Conservation (phyloP, 2,329 filamentous ascomycete species). For the Paramyrothecium sp. region DNA sequence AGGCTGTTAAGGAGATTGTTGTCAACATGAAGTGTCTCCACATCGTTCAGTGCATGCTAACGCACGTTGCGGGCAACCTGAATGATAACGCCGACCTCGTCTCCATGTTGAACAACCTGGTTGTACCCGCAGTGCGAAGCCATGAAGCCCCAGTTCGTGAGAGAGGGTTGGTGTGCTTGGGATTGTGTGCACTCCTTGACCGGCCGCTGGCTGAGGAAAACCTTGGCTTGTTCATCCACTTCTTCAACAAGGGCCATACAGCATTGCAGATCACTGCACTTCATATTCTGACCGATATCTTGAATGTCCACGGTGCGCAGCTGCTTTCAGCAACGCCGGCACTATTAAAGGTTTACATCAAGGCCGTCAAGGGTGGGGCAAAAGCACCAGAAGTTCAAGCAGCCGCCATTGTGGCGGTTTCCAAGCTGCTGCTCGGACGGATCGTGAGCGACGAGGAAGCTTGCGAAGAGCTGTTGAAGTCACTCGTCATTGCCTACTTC, state of each 20-base stretch:
- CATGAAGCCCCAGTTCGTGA: constrained; percentile 92
- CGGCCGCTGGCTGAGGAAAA: constrained; percentile 92
- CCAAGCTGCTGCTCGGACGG: constrained; percentile 80
- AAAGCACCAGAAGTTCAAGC: constrained; percentile 74
- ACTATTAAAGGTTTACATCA: constrained; percentile 82
- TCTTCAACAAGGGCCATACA: constrained; percentile 90
- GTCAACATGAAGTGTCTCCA: constrained; percentile 98
- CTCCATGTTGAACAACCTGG: constrained; percentile 95
- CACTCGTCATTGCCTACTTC: constrained; percentile 84
- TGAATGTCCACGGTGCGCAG: constrained; percentile 83
- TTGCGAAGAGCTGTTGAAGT: constrained; percentile 75
- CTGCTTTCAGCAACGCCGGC: constrained; percentile 67
- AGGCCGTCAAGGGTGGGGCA: constrained; percentile 71
- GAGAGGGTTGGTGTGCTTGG: constrained; percentile 83
- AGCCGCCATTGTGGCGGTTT: constrained; percentile 75
- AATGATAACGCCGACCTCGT: constrained; percentile 90
- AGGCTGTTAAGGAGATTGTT: constrained; percentile 86
- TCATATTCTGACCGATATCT: constrained; percentile 89
- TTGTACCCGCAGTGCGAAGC: constrained; percentile 90
- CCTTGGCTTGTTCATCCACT: constrained; percentile 88
- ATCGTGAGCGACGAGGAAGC: constrained; percentile 70
- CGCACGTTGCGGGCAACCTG: constrained; percentile 84
- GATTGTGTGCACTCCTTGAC: constrained; percentile 87
- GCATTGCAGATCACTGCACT: constrained; percentile 85
- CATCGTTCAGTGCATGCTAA: constrained; percentile 95